Evolutionary conservation across 176 grass and related monocot species (phyloP).

Genomic region (Carex myosuroides): DNA sequence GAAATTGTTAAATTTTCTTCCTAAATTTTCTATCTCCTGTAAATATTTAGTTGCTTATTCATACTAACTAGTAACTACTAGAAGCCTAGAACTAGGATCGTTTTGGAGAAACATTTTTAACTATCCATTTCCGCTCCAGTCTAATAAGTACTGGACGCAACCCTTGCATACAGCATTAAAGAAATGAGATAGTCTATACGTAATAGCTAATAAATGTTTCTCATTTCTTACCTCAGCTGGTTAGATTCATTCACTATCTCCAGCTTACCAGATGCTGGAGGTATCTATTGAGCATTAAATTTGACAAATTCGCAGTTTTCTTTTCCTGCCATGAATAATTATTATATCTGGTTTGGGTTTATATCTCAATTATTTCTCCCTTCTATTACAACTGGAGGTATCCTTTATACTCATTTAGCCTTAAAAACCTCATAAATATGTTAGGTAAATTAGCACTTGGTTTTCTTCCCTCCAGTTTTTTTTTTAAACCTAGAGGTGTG

Average conservation of each 20-base stretch:
- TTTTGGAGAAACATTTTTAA: neutral
- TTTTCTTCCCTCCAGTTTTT: neutral
- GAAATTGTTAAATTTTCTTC: slow-evolving; percentile 10
- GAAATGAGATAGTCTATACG: neutral
- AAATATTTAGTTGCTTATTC: neutral
- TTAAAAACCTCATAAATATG: slow-evolving; percentile 7
- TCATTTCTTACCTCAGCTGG: slow-evolving; percentile 7
- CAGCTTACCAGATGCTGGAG: slow-evolving; percentile 14
- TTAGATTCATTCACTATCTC: slow-evolving; percentile 2
- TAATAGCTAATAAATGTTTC: slow-evolving; percentile 16
- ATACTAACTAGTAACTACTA: neutral
- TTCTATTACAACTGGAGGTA: neutral
- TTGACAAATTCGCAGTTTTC: neutral
- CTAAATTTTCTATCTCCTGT: neutral
- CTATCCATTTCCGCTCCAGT: neutral
- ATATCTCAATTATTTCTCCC: neutral
- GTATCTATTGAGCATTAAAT: slow-evolving; percentile 6
- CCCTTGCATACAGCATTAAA: neutral
- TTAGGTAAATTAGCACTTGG: neutral
- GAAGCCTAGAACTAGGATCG: neutral
- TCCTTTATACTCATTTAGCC: neutral
- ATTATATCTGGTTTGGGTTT: neutral
- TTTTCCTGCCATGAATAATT: slow-evolving; percentile 7
- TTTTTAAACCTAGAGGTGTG: neutral
- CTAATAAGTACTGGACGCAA: neutral